Base-by-base conservation (phyloP, 2,329 filamentous ascomycete species). In the Lachnellula cervina region DNA sequence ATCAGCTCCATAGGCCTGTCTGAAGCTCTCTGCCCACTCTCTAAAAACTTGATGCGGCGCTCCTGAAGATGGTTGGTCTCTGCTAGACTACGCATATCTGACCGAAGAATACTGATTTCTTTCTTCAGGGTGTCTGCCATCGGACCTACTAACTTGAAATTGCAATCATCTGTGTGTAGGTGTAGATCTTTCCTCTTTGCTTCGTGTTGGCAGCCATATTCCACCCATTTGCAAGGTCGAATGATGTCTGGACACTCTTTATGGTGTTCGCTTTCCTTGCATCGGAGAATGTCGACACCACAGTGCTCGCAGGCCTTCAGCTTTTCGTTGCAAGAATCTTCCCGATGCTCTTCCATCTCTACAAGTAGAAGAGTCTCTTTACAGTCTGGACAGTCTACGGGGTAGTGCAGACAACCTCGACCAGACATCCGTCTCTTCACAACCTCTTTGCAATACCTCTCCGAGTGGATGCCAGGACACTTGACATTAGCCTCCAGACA, bases 401-500 rank as follows among this genome's bases (percentile, higher is more conserved):
- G 68, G 51, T 74, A 74, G 63, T 87, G 84, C 21, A 81, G 73
- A 63, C 84, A 87, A 2, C 74, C 74, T 48, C 76, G 75, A n/a
- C 72, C 73, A 1, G 72, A 69, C 55, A 82, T 74, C 59, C 79
- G 80, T 47, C 78, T 74, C 13, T 74, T 72, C 2, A 86, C 72
- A 23, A 73, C 74, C 65, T 80, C 77, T 32, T 73, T 68, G 66
- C 84, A 87, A 2, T 68, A 65, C 14, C 74, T 65, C 37, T 80
- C 78, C 1, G 54, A 60, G 23, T 59, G 58, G 28, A 55, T 56
- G 5, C 63, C 62, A 5, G 80, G 77, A 61, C 84, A 87, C n/a
- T 74, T 72, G 19, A 83, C 78, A 34, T 77, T 71, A 5, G 77
- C 78, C 62, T 79, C 83, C 1, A 73, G 73, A 64, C 84, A 87